phyloP scores from a whole-genome alignment of 140 eudicot genomes.

The Cichorium intybus region DNA sequence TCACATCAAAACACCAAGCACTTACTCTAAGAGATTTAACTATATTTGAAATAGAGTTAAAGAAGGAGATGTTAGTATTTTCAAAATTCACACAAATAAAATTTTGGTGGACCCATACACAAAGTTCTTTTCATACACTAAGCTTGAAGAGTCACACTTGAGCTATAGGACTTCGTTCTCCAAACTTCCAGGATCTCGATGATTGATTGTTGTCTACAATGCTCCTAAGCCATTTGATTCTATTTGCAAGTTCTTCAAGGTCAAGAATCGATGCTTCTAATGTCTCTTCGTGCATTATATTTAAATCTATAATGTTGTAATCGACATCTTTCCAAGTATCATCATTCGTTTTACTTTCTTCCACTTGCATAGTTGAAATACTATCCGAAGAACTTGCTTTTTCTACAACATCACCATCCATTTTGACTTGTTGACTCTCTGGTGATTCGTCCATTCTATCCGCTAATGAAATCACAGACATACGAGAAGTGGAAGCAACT shows the following conservation, averaged over 20 bases:
- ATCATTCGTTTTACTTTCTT: constrained; percentile 11
- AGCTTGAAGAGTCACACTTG: no score
- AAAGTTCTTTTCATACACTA: no score
- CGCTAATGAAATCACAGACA: neutral
- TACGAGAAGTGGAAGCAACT: constrained; percentile 13
- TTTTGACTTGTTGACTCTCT: constrained; percentile 14
- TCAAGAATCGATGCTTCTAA: constrained; percentile 51
- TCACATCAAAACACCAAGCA: no score
- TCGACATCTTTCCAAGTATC: neutral
- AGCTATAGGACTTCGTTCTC: neutral
- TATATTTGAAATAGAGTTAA: no score
- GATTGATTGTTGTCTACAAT: constrained; percentile 28
- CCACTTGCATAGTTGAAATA: constrained; percentile 15
- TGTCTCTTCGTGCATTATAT: constrained; percentile 36
- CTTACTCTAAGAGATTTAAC: no score
- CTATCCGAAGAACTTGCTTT: constrained; percentile 17
- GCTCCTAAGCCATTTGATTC: constrained; percentile 55
- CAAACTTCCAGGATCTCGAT: constrained; percentile 49
- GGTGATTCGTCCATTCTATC: neutral
- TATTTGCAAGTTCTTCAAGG: constrained; percentile 65
- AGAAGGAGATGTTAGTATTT: no score
- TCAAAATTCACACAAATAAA: no score
- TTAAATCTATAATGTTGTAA: constrained; percentile 7
- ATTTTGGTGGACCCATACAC: no score
- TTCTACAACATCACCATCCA: constrained; percentile 12